Conservation (phyloP, 2,329 filamentous ascomycete species). For the Tolypocladium endophyticum region DNA sequence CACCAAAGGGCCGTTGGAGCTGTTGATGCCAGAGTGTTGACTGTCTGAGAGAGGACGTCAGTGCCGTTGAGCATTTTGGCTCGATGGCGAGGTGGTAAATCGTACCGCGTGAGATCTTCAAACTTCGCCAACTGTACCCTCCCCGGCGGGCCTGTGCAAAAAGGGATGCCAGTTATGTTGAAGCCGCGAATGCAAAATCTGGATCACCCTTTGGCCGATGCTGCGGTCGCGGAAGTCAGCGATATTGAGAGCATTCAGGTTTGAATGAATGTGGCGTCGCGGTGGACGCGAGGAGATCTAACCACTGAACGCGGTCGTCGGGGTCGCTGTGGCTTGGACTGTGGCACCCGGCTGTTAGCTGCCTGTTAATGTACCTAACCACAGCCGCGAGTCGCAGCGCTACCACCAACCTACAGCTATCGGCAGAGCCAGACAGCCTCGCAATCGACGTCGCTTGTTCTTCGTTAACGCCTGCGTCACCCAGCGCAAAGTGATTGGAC, state of each 20-base stretch:
- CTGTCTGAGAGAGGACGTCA: background rate
- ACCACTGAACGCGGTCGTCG: constrained; percentile 16
- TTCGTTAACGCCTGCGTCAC: background rate
- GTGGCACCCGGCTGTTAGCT: background rate
- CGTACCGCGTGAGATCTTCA: background rate
- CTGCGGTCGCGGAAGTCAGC: background rate
- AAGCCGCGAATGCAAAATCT: background rate
- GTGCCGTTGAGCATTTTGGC: no score
- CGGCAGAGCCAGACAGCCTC: background rate
- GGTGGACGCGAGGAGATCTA: background rate
- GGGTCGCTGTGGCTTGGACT: background rate
- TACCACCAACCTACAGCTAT: background rate
- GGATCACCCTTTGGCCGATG: background rate
- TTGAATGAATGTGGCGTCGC: background rate
- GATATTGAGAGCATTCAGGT: background rate
- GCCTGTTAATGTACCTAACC: background rate
- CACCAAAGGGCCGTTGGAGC: no score
- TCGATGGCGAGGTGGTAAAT: background rate
- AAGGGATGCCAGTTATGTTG: background rate
- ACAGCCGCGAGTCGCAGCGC: background rate
- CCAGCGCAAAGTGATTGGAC: constrained; percentile 2
- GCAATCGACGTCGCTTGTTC: background rate
- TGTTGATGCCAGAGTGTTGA: background rate
- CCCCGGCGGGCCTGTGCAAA: background rate
- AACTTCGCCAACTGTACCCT: background rate